phyloP scores from a whole-genome alignment of 768 basidiomycete species.

The Galerina sulciceps region DNA sequence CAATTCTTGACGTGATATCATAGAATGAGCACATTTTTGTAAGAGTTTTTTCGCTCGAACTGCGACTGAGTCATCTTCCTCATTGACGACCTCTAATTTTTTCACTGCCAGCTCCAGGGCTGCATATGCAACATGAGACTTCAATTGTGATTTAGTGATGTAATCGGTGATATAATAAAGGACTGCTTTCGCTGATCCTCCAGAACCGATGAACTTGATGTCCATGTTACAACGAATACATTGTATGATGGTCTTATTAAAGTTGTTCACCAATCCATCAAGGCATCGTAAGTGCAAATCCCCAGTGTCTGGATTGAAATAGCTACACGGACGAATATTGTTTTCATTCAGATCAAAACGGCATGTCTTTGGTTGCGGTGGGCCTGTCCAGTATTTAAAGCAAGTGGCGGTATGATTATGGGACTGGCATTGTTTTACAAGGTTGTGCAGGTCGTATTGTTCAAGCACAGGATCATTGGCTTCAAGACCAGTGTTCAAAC shows the following conservation, averaged over 20 bases:
- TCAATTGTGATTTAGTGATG: conserved; percentile 47
- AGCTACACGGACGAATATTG: conserved; percentile 13
- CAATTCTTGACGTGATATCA: conserved; percentile 43
- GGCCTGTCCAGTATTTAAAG: conserved; percentile 39
- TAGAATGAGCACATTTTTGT: conserved; percentile 38
- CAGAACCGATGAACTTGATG: conserved; percentile 48
- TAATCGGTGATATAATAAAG: conserved; percentile 54
- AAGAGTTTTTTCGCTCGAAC: conserved; percentile 34
- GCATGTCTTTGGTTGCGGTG: conserved; percentile 27
- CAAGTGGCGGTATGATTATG: conserved; percentile 41
- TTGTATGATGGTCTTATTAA: conserved; percentile 40
- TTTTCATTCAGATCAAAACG: conserved; percentile 31
- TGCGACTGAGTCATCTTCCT: conserved; percentile 13
- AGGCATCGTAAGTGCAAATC: conserved; percentile 33
- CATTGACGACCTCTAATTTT: conserved; percentile 28
- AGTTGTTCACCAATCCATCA: conserved; percentile 48
- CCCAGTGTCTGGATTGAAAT: conserved; percentile 33
- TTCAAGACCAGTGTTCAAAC: not conserved
- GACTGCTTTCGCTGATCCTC: conserved; percentile 42
- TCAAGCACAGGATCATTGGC: not conserved
- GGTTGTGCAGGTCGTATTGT: conserved; percentile 10
- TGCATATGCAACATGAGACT: conserved; percentile 43
- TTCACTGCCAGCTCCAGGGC: conserved; percentile 37
- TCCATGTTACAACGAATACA: conserved; percentile 48
- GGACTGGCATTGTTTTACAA: conserved; percentile 31